phyloP scores from a whole-genome alignment of 192 early-diverging fungal genomes.

The Spizellomyces sp. region DNA sequence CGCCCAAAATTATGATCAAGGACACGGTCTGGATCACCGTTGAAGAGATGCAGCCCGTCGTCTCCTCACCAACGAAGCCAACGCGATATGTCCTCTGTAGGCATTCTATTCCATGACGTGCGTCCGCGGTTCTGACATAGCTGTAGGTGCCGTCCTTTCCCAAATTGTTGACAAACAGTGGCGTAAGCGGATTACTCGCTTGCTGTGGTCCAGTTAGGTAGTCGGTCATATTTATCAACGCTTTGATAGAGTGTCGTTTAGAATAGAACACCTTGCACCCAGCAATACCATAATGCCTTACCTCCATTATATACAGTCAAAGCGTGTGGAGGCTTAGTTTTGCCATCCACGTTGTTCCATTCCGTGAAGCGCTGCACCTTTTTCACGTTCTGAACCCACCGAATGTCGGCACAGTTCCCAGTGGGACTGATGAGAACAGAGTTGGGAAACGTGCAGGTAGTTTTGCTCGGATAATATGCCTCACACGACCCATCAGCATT shows the following conservation, averaged over 20 bases:
- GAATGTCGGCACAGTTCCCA: background rate
- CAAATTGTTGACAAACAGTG: constrained; percentile 12
- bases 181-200: background rate
- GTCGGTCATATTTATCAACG: constrained; percentile 45
- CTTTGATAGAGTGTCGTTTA: background rate
- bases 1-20: constrained; percentile 45
- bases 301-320: constrained; percentile 48
- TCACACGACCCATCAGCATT: background rate
- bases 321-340: constrained; percentile 39
- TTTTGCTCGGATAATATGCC: background rate
- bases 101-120: constrained; percentile 34
- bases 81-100: constrained; percentile 22
- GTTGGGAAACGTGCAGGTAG: background rate
- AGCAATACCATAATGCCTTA: no score
- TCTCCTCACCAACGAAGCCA: constrained; percentile 34
- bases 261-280: no score
- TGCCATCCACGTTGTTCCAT: constrained; percentile 38
- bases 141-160: constrained; percentile 44
- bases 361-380: constrained; percentile 36
- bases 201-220: constrained; percentile 21
- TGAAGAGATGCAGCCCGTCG: constrained; percentile 46
- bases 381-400: background rate
- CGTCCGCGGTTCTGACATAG: constrained; percentile 18
- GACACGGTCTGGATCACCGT: constrained; percentile 34
- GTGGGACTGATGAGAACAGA: background rate